phyloP scores from a whole-genome alignment of 768 basidiomycete genomes.

The Termitomyces sp. region DNA sequence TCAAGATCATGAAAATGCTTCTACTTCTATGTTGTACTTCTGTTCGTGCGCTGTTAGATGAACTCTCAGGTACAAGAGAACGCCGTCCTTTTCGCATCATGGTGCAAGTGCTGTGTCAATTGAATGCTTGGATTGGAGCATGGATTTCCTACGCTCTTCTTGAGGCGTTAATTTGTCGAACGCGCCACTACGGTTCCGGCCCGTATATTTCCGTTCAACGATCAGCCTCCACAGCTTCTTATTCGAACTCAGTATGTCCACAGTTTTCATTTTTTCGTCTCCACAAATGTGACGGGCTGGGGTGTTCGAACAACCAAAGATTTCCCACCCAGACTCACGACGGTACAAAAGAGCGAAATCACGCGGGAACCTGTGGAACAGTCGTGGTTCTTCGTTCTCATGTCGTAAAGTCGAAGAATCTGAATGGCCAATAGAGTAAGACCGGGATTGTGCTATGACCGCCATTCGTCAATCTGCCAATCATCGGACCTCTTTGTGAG shows the following conservation, averaged over 20 bases:
- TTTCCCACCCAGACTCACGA: not conserved
- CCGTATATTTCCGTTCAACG: not conserved
- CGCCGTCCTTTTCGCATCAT: not conserved
- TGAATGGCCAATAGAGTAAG: not conserved
- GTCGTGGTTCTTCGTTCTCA: not conserved
- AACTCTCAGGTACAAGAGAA: not conserved
- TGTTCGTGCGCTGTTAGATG: not conserved
- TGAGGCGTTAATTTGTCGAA: not conserved
- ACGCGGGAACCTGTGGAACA: not conserved
- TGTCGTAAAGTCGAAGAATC: not conserved
- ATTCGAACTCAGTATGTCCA: not conserved
- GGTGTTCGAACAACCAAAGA: not conserved
- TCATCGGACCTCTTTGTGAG: not conserved
- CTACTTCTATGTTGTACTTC: not conserved
- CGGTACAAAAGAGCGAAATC: not conserved
- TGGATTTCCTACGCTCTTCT: not conserved
- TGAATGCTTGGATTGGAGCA: not conserved
- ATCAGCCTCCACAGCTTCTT: not conserved
- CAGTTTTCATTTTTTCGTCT: not conserved
- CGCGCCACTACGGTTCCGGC: not conserved
- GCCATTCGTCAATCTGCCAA: not conserved
- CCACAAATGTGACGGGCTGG: not conserved
- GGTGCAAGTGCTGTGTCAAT: not conserved
- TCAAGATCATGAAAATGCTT: not conserved
- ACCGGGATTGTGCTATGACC: not conserved